A percentile compares a stretch with the other conserved stretches of the same genome.
Evolutionary conservation across 768 basidiomycete genomes (phyloP).

Genomic region (Boletellus emodensis): DNA sequence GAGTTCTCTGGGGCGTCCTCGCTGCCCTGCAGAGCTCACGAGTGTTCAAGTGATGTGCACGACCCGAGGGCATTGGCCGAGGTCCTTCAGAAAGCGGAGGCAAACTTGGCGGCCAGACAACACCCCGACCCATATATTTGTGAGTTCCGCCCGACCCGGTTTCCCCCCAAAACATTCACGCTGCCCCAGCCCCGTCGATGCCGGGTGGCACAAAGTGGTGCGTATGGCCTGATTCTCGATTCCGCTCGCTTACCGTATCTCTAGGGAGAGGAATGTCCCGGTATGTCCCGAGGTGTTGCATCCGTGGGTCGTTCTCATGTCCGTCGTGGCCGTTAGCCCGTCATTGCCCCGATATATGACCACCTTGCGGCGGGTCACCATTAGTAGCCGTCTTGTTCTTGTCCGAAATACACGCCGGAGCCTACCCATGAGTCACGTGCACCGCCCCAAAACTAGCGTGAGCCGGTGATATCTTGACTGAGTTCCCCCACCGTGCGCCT

Average conservation of each 20-base stretch:
- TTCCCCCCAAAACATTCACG: slow-evolving; percentile 2
- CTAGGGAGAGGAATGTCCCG: slow-evolving; percentile 79
- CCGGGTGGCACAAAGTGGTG: slow-evolving; percentile 97
- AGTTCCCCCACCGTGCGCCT: slow-evolving; percentile 1
- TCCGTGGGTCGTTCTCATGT: neutral
- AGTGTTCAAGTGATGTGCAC: slow-evolving; percentile 59
- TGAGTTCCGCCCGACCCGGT: slow-evolving; percentile 42
- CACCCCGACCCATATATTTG: slow-evolving; percentile 95
- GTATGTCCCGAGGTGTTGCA: slow-evolving; percentile 40
- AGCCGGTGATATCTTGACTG: neutral
- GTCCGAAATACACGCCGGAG: neutral
- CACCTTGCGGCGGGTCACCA: slow-evolving; percentile 41
- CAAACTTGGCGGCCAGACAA: slow-evolving; percentile 53
- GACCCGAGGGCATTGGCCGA: slow-evolving; percentile 78
- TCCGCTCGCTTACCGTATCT: neutral
- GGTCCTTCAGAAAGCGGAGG: slow-evolving; percentile 81
- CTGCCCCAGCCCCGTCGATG: slow-evolving; percentile 60
- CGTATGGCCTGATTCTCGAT: slow-evolving; percentile 27
- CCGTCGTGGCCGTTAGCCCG: slow-evolving; percentile 43
- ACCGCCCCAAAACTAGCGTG: slow-evolving; percentile 13
- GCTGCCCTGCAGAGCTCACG: neutral
- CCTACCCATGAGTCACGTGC: slow-evolving; percentile 16
- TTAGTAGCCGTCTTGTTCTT: slow-evolving; percentile 9
- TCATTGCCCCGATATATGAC: slow-evolving; percentile 61
- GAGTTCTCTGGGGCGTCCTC: slow-evolving; percentile 20